Conservation (phyloP, 2,329 filamentous ascomycete genomes). For the Paecilomyces fulvus region DNA sequence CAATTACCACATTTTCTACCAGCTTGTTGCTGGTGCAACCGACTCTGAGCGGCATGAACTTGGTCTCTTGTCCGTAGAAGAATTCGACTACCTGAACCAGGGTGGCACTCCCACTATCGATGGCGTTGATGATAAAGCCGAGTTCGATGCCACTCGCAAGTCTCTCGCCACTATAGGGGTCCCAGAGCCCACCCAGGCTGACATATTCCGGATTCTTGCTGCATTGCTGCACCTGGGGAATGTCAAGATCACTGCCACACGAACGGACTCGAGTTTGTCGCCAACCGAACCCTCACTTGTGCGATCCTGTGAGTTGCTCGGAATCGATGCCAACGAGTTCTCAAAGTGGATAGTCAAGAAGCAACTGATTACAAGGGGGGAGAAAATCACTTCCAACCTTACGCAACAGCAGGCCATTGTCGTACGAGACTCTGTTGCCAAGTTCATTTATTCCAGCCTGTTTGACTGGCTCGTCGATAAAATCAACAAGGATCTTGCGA, state of each 20-base stretch:
- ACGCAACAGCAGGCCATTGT: conserved; percentile 89
- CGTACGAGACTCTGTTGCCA: conserved; percentile 93
- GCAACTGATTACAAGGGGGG: conserved; percentile 88
- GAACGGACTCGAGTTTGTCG: conserved; percentile 77
- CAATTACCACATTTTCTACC: conserved; percentile 99
- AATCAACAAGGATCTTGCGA: conserved; percentile 85
- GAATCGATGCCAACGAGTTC: conserved; percentile 78
- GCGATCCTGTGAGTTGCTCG: conserved; percentile 74
- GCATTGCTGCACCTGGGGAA: conserved; percentile 92
- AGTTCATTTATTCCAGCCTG: conserved; percentile 95
- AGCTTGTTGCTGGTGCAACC: conserved; percentile 85
- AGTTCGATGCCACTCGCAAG: conserved; percentile 80
- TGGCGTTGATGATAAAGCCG: conserved; percentile 89
- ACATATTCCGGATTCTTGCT: conserved; percentile 84
- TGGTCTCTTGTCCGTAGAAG: conserved; percentile 69
- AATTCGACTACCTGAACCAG: conserved; percentile 95
- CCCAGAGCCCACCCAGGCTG: conserved; percentile 59
- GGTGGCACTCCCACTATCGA: conserved; percentile 85
- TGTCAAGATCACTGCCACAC: conserved; percentile 85
- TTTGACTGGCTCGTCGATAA: conserved; percentile 99
- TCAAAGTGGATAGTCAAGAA: conserved; percentile 99
- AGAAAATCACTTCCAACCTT: conserved; percentile 95
- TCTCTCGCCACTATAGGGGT: conserved; percentile 87
- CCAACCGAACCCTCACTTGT: conserved; percentile 73
- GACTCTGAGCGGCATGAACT: conserved; percentile 75